Conservation (phyloP, 768 basidiomycete species). For the Psilocybe cubensis region DNA sequence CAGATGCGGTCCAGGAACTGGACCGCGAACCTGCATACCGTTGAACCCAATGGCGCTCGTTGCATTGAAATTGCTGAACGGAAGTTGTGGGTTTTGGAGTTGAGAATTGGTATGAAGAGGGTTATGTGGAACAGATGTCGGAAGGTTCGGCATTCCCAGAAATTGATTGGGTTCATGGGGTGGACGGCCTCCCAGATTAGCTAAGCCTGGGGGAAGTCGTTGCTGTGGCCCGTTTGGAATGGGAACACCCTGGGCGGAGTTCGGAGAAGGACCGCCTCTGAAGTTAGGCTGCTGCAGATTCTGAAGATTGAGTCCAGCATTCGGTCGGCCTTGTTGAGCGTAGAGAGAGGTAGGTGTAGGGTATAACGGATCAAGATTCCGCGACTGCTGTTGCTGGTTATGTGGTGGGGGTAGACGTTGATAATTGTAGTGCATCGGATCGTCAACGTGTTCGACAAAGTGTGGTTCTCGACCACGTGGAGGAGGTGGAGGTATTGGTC, state of each 20-base stretch:
- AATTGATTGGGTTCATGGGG: conserved; percentile 80
- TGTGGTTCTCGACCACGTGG: conserved; percentile 61
- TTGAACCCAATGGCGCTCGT: conserved; percentile 48
- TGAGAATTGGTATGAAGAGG: conserved; percentile 48
- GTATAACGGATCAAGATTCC: conserved; percentile 61
- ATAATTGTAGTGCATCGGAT: conserved; percentile 61
- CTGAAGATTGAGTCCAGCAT: conserved; percentile 58
- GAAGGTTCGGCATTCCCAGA: conserved; percentile 49
- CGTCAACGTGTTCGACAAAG: conserved; percentile 64
- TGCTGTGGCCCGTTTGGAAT: conserved; percentile 52
- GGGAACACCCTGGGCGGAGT: conserved; percentile 47
- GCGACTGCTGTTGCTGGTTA: conserved; percentile 46
- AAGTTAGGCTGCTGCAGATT: conserved; percentile 64
- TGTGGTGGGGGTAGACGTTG: conserved; percentile 55
- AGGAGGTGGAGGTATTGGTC: conserved; percentile 64
- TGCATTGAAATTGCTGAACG: conserved; percentile 58
- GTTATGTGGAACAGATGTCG: conserved; percentile 48
- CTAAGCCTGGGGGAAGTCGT: conserved; percentile 78
- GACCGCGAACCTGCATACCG: conserved; percentile 55
- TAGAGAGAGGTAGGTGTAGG: conserved; percentile 53
- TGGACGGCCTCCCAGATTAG: conserved; percentile 81
- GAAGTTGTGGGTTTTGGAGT: conserved; percentile 37
- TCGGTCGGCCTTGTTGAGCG: conserved; percentile 56
- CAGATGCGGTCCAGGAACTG: conserved; percentile 51
- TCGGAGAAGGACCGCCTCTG: conserved; percentile 74